These are phyloP conservation scores for Annulohypoxylon truncatum DNA, from an alignment of 2,329 filamentous ascomycete species.

Conservation along the genomic window DNA sequence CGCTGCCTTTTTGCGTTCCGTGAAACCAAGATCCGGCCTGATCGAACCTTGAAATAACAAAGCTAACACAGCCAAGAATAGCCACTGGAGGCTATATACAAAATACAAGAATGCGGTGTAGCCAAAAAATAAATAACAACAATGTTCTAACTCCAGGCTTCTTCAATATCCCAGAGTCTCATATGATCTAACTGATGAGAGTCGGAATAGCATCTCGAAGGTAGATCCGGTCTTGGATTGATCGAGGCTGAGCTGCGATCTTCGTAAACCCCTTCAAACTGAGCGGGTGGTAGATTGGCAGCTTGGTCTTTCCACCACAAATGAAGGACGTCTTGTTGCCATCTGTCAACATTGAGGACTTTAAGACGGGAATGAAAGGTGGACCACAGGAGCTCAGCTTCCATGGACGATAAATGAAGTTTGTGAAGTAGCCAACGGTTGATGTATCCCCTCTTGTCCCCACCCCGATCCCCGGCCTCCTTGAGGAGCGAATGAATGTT, in stretches of 20 bases:
- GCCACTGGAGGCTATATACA: conserved; percentile 17
- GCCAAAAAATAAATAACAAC: not conserved
- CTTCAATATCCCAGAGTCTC: conserved; percentile 38
- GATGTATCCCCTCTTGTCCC: conserved; percentile 59
- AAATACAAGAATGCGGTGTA: not conserved
- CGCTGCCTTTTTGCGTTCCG: conserved; percentile 11
- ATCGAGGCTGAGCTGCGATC: conserved; percentile 37
- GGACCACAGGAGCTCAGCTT: conserved; percentile 57
- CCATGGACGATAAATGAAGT: conserved; percentile 59
- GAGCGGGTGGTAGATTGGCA: conserved; percentile 38
- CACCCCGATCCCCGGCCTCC: conserved; percentile 47
- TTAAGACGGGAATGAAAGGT: conserved; percentile 50
- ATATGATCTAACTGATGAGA: conserved; percentile 40
- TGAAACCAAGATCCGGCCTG: conserved; percentile 8
- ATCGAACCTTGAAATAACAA: conserved; percentile 16
- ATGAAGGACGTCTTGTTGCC: conserved; percentile 57
- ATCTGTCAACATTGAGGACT: conserved; percentile 52
- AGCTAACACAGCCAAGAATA: conserved; percentile 15
- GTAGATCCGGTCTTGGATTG: conserved; percentile 30
- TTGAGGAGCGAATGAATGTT: conserved; percentile 58
- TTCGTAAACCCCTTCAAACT: conserved; percentile 35
- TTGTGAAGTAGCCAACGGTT: conserved; percentile 66
- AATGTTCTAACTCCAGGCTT: conserved; percentile 33
- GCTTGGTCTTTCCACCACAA: conserved; percentile 56
- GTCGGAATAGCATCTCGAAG: conserved; percentile 40